Evolutionary conservation across 306 rosid genomes (phyloP).

Genomic region (Clitoria ternatea): DNA sequence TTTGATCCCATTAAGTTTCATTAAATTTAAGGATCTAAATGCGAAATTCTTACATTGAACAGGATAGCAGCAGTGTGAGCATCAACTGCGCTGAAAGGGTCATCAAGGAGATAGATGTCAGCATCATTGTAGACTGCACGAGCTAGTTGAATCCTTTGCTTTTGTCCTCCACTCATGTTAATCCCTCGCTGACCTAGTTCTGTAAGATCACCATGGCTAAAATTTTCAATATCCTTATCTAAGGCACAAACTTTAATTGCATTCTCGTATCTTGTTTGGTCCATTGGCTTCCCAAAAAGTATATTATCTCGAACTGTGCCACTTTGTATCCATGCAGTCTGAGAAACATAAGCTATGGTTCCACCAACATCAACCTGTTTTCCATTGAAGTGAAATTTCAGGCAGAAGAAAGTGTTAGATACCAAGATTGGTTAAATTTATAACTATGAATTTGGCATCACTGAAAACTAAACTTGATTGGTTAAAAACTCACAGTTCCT

Average conservation of each 20-base stretch:
- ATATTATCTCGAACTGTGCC: conserved; percentile 75
- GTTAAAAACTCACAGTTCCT: conserved; percentile 57
- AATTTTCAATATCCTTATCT: conserved; percentile 53
- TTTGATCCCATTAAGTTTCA: too few species aligned
- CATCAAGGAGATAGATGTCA: conserved; percentile 72
- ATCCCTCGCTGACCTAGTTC: conserved; percentile 90
- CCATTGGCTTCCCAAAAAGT: conserved; percentile 73
- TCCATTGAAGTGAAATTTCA: neutral
- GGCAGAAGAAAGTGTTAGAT: neutral
- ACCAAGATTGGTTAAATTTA: neutral
- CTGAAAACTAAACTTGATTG: neutral
- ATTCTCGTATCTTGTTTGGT: conserved; percentile 44
- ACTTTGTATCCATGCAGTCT: conserved; percentile 79
- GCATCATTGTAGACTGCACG: conserved; percentile 78
- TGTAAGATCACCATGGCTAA: conserved; percentile 75
- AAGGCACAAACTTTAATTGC: conserved; percentile 68
- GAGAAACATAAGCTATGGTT: conserved; percentile 71
- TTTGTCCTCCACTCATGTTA: conserved; percentile 93
- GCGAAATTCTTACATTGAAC: conserved; percentile 43
- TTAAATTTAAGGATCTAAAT: neutral
- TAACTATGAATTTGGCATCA: conserved; percentile 8
- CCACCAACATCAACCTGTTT: conserved; percentile 58
- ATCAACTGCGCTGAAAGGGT: conserved; percentile 88
- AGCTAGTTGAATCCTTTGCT: conserved; percentile 83
- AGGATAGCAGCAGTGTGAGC: conserved; percentile 71